Percentiles rank a stretch among this genome's conserved stretches.
Evolutionary conservation across 345 rosid genomes (phyloP).

Genomic region (Populus pruinosa): DNA sequence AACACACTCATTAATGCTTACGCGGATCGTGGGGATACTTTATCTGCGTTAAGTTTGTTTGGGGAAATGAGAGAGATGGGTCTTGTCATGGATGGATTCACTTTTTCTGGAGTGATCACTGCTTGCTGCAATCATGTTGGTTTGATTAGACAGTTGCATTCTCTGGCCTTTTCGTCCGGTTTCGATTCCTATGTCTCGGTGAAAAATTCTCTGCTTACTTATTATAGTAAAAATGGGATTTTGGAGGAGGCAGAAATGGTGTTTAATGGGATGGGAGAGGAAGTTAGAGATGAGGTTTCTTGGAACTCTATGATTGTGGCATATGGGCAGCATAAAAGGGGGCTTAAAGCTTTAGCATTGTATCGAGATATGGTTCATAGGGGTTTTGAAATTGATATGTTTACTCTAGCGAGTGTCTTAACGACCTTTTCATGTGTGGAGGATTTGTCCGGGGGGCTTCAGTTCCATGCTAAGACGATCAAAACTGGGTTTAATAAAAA

Average conservation of each 20-base stretch:
- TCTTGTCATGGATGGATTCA: slow-evolving; percentile 67
- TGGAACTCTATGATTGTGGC: slow-evolving; percentile 97
- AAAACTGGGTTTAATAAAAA: slow-evolving; percentile 68
- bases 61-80: slow-evolving; percentile 49
- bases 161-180: slow-evolving; percentile 52
- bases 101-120: slow-evolving; percentile 65
- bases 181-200: slow-evolving; percentile 66
- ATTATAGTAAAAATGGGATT: slow-evolving; percentile 60
- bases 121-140: slow-evolving; percentile 45
- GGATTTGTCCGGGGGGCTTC: slow-evolving; percentile 70
- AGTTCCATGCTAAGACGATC: slow-evolving; percentile 66
- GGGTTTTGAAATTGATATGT: slow-evolving; percentile 64
- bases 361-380: slow-evolving; percentile 58
- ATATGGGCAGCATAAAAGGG: slow-evolving; percentile 75
- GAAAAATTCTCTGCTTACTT: slow-evolving; percentile 63
- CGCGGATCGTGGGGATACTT: slow-evolving; percentile 53
- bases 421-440: slow-evolving; percentile 60
- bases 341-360: slow-evolving; percentile 56
- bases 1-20: slow-evolving; percentile 74
- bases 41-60: slow-evolving; percentile 47
- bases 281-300: slow-evolving; percentile 65
- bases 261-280: slow-evolving; percentile 54
- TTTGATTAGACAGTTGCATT: slow-evolving; percentile 65
- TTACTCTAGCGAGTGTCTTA: slow-evolving; percentile 75
- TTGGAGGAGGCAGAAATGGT: slow-evolving; percentile 59